phyloP scores from a whole-genome alignment of 106 monocot species.

The Vanilla planifolia region DNA sequence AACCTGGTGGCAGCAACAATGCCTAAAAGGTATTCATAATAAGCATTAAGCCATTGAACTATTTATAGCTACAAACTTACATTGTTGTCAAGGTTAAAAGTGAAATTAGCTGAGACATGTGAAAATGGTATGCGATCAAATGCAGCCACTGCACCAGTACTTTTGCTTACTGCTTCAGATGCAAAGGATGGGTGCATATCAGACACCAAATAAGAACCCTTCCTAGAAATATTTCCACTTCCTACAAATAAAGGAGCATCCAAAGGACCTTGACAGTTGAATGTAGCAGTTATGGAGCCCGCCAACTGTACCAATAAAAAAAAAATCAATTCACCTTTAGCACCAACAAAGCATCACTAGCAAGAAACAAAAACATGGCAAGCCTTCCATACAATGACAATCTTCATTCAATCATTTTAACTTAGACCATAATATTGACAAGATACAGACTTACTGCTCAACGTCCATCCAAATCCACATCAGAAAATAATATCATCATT shows the following conservation, averaged over 20 bases:
- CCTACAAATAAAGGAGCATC: constrained; percentile 96
- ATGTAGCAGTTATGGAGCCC: constrained; percentile 86
- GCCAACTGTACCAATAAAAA: constrained; percentile 61
- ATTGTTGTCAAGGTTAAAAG: constrained; percentile 90
- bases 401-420: no score
- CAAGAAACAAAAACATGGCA: no score
- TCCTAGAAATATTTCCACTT: constrained; percentile 88
- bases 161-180: constrained; percentile 73
- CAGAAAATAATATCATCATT: no score
- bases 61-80: constrained; percentile 31
- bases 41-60: not conserved
- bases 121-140: constrained; percentile 91
- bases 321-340: no score
- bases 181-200: constrained; percentile 53
- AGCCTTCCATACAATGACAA: no score
- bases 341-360: no score
- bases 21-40: not conserved
- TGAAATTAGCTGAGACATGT: constrained; percentile 97
- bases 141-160: constrained; percentile 96
- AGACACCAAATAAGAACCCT: constrained; percentile 44
- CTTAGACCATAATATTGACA: no score
- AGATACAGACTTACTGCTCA: no score
- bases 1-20: constrained; percentile 43
- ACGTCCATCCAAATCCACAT: no score
- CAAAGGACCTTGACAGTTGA: constrained; percentile 97